These are phyloP conservation scores for Bruguiera sexangula DNA, from an alignment of 345 rosid species.

Conservation along the genomic window DNA sequence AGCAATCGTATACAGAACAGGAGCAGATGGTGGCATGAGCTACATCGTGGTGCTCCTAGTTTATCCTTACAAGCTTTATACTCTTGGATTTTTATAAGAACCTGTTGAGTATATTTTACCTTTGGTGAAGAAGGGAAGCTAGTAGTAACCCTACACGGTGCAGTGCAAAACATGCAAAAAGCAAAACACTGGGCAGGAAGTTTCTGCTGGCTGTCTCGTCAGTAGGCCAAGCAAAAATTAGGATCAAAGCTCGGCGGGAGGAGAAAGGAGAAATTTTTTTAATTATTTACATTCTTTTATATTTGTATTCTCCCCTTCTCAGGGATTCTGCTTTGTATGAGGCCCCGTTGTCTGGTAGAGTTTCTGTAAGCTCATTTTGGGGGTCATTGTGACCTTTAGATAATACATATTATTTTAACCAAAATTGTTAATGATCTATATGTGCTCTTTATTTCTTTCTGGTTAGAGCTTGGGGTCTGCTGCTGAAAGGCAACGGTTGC, in stretches of 20 bases:
- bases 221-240: not conserved
- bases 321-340: slow-evolving; percentile 3
- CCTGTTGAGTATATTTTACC: slow-evolving; percentile 8
- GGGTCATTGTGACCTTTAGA: no score
- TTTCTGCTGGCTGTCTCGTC: not conserved
- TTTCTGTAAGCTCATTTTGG: no score
- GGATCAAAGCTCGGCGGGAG: slow-evolving; percentile 1
- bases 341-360: no score
- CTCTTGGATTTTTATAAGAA: not conserved
- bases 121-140: slow-evolving; percentile 1
- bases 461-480: no score
- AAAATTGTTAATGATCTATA: no score
- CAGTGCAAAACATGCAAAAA: not conserved
- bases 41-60: not conserved
- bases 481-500: no score
- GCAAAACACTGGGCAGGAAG: not conserved
- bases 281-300: slow-evolving; percentile 12
- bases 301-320: slow-evolving; percentile 4
- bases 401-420: no score
- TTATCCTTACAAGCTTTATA: not conserved
- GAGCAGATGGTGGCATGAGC: slow-evolving; percentile 84
- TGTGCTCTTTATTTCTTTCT: no score
- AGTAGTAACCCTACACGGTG: not conserved
- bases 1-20: slow-evolving; percentile 81
- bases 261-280: slow-evolving; percentile 5